A percentile compares a stretch with the other conserved stretches of the same genome.
These are phyloP conservation scores for Singerocomus inundabilis DNA, from an alignment of 1,284 basidiomycete species.

Conservation along the genomic window DNA sequence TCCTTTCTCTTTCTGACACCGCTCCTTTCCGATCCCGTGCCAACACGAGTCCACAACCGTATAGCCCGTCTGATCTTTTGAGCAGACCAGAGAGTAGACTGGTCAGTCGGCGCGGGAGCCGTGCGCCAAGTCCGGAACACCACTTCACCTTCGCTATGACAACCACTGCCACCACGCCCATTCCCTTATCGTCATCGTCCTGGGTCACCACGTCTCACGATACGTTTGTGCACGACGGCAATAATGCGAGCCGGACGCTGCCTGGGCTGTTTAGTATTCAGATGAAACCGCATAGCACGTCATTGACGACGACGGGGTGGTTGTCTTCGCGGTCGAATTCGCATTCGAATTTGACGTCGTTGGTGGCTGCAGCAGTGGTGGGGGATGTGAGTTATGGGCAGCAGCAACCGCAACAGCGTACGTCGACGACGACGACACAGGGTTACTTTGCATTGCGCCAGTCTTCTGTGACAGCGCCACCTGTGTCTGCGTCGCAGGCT, in stretches of 20 bases:
- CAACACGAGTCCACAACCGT: slow-evolving; percentile 12
- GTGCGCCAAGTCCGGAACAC: slow-evolving; percentile 51
- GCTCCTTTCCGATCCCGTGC: slow-evolving; percentile 27
- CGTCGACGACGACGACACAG: slow-evolving; percentile 5
- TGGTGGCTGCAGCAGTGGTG: too few species aligned
- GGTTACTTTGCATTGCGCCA: slow-evolving; percentile 2
- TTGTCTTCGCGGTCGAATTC: slow-evolving; percentile 39
- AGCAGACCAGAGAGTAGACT: slow-evolving; percentile 38
- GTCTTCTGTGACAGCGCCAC: neutral
- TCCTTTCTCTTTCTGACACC: slow-evolving; percentile 56
- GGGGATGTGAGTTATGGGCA: neutral
- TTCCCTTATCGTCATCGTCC: neutral
- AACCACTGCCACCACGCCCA: slow-evolving; percentile 7
- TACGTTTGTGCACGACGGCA: slow-evolving; percentile 52
- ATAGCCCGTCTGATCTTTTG: slow-evolving; percentile 26
- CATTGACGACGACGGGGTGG: slow-evolving; percentile 36
- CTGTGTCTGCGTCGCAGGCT: neutral
- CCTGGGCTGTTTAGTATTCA: slow-evolving; percentile 56
- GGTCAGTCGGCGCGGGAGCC: slow-evolving; percentile 46
- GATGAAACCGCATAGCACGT: slow-evolving; percentile 59
- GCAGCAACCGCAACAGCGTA: too few species aligned
- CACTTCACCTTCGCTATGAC: slow-evolving; percentile 22
- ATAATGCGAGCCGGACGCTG: slow-evolving; percentile 50
- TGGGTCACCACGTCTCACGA: slow-evolving; percentile 29
- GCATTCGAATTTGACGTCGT: slow-evolving; percentile 35